Base-by-base conservation (phyloP, 2,329 filamentous ascomycete species). In the Pseudogymnoascus sp. region DNA sequence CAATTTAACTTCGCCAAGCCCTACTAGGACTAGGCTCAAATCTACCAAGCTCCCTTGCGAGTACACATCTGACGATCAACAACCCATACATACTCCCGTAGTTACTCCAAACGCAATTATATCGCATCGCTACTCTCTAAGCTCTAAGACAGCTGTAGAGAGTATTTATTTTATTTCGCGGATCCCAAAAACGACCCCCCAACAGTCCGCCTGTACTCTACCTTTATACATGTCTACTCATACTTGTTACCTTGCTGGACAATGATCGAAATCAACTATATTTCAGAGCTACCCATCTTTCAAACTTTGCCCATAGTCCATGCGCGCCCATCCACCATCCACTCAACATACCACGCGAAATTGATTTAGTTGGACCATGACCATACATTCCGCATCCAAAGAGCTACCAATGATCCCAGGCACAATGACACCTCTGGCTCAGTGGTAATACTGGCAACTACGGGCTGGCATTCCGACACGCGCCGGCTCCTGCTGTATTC, bases 1-100 rank as follows among this genome's bases (percentile, higher is more conserved):
- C n/a, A 56, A 56, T 56, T 33, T 56, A 56, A 31, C 50, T 16
- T 33, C 50, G 50, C 50, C 50, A 56, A 56, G 50, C 50, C 50
- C 16, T 56, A 18, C 50, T 56, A 33, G 50, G 50, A 56, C 50
- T 56, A 56, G 50, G 10, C 50, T 56, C 50, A 56, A 56, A 28
- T 56, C 50, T 33, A 56, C 50, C 50, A 56, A 56, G 50, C 50
- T 35, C 50, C 50, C 50, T 56, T 56, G 50, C 16, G 28, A 18
- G 50, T 56, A 56, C 50, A 21, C 25, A 33, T 2, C n/a, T 33
- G 50, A 56, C 50, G 50, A 56, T 56, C 50, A 56, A 56, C 50
- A 33, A 21, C 28, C 50, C 50, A 56, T 56, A 56, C 50, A 33
- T 25, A 56, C 28, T 31, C 28, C n/a, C n/a, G 37, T 25, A n/a